Base-by-base conservation (phyloP, 768 basidiomycete genomes). In the Roridomyces roridus region DNA sequence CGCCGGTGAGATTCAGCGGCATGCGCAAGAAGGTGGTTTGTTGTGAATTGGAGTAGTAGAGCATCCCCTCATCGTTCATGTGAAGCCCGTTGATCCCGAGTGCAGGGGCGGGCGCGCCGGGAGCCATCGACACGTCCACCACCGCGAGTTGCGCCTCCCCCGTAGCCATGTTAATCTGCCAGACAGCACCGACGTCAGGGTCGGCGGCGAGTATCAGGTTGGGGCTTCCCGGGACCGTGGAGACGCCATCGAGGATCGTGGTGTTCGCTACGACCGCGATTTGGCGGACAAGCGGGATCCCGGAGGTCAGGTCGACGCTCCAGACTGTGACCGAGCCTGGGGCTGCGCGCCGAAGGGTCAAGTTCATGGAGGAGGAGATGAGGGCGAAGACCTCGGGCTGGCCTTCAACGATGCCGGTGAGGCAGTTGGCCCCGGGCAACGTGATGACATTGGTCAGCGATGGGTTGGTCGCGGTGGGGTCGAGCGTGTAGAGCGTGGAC, bases 321-420 rank as follows among this genome's bases (percentile, higher is more conserved):
- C 58, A 59, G 34, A 59, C 20, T 10, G 18, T 36, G 20, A 35
- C 36, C 0, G 58, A 45, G n/a, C 35, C 51, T n/a, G 25, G 57
- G 12, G 4, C 18, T 3, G 47, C 17, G 37, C 46, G 40, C 28
- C 43, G 26, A 2, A 24, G 45, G 2, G 58, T 59, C 7, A 6
- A 25, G 29, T 59, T 46, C 0, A 29, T 12, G 11, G 25, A 10
- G 2, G 47, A 46, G 5, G 50, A 44, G 6, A 39, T 34, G 5
- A 61, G 6, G 2, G 54, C 59, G 25, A 51, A 61, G 25, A 56
- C 45, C 6, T 43, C 54, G 3, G 54, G 54, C 3, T 15, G 39
- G 26, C 42, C 43, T 17, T 61, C 55, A 3, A 49, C 12, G 42
- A 61, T 51, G 6, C 59, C 59, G 15, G 59, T 56, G 41, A 53